These are phyloP conservation scores for Fusarium annulatum DNA, from an alignment of 2,329 filamentous ascomycete genomes.

Conservation along the genomic window DNA sequence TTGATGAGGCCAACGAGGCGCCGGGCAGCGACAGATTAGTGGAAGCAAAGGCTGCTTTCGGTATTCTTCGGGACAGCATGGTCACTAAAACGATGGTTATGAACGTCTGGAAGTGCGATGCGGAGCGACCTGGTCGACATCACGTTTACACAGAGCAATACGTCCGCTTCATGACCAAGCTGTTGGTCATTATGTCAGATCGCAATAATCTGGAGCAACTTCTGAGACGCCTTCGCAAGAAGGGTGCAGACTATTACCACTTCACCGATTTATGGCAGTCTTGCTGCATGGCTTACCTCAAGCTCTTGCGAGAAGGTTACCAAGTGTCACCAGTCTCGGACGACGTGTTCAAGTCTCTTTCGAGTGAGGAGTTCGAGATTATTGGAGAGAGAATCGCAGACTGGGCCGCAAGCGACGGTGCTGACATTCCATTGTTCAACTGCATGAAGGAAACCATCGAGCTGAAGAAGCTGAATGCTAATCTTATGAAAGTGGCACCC, in stretches of 20 bases:
- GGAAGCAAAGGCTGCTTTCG: constrained; percentile 82
- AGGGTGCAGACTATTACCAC: constrained; percentile 78
- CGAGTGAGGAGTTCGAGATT: constrained; percentile 68
- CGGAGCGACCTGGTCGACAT: constrained; percentile 84
- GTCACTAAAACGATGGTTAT: constrained; percentile 96
- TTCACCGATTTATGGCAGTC: constrained; percentile 70
- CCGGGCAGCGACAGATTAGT: constrained; percentile 61
- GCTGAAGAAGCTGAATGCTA: constrained; percentile 80
- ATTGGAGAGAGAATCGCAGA: constrained; percentile 64
- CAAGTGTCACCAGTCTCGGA: constrained; percentile 59
- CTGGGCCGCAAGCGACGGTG: constrained; percentile 60
- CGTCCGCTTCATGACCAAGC: constrained; percentile 80
- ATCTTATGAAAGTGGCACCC: constrained; percentile 83
- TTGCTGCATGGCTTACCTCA: constrained; percentile 65
- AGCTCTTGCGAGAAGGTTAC: constrained; percentile 62
- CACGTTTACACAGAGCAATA: constrained; percentile 93
- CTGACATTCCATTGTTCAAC: constrained; percentile 57
- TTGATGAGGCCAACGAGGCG: constrained; percentile 54
- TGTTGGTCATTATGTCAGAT: constrained; percentile 81
- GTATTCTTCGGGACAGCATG: constrained; percentile 76
- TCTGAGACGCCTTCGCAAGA: constrained; percentile 82
- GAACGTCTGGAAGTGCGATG: constrained; percentile 94
- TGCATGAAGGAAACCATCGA: constrained; percentile 70
- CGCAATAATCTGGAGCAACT: constrained; percentile 80
- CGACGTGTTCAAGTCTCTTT: constrained; percentile 66